These are phyloP conservation scores for Schwanniomyces polymorphus DNA, from an alignment of 805 yeast genomes.

Conservation along the genomic window DNA sequence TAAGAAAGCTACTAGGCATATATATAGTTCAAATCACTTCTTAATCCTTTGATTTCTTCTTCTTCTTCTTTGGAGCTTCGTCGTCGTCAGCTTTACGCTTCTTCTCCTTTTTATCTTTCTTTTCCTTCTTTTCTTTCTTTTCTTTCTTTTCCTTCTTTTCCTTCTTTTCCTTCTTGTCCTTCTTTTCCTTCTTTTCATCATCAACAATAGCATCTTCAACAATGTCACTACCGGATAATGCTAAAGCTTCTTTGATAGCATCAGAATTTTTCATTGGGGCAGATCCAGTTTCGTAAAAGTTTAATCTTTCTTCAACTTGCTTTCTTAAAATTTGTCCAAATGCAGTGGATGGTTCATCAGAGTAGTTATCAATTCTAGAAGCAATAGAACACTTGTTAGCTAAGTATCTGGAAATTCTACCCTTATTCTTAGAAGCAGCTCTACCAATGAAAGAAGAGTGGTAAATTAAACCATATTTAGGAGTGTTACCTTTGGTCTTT, in stretches of 20 bases:
- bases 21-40: neutral
- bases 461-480: slow-evolving; percentile 92
- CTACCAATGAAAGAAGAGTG: slow-evolving; percentile 93
- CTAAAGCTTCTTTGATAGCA: slow-evolving; percentile 90
- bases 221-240: slow-evolving; percentile 55
- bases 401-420: slow-evolving; percentile 96
- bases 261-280: slow-evolving; percentile 95
- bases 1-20: neutral
- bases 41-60: slow-evolving; percentile 48
- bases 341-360: slow-evolving; percentile 88
- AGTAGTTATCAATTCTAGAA: slow-evolving; percentile 95
- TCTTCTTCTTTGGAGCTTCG: slow-evolving; percentile 40
- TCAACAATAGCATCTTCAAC: slow-evolving; percentile 33
- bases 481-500: slow-evolving; percentile 95
- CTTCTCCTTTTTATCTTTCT: slow-evolving; percentile 33
- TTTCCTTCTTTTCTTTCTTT: slow-evolving; percentile 32
- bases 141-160: slow-evolving; percentile 31
- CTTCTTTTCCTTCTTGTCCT: slow-evolving; percentile 23
- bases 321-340: slow-evolving; percentile 90
- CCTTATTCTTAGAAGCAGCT: slow-evolving; percentile 96
- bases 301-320: slow-evolving; percentile 97
- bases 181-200: slow-evolving; percentile 21
- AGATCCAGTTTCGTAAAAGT: slow-evolving; percentile 93
- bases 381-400: slow-evolving; percentile 99
- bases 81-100: slow-evolving; percentile 37